Conservation (phyloP, 352 stramenopile genomes). For the Globisporangium perplexum region DNA sequence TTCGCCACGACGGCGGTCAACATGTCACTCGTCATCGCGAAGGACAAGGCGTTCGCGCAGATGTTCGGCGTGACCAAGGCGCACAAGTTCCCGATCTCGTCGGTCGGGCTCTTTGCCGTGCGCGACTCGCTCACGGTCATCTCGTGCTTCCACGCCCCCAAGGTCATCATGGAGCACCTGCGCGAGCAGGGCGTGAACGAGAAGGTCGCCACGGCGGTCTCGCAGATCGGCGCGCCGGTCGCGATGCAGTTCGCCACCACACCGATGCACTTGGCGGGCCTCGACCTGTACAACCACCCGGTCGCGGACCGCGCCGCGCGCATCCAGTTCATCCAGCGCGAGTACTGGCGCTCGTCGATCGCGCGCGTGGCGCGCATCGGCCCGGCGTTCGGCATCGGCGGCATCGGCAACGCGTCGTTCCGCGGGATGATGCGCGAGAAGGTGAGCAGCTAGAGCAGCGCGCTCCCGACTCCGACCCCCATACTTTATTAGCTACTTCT, state of each 20-base stretch:
- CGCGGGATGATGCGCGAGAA: slow-evolving; percentile 35
- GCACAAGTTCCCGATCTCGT: slow-evolving; percentile 64
- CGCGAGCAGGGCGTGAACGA: slow-evolving; percentile 42
- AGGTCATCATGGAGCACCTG: slow-evolving; percentile 60
- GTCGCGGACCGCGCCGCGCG: slow-evolving; percentile 26
- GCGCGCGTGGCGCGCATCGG: slow-evolving; percentile 85
- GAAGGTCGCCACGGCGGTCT: slow-evolving; percentile 37
- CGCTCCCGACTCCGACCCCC: neutral
- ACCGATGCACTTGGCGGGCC: slow-evolving; percentile 80
- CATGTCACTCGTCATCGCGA: slow-evolving; percentile 87
- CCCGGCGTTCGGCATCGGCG: slow-evolving; percentile 86
- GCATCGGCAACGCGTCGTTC: slow-evolving; percentile 82
- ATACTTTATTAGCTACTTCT: neutral
- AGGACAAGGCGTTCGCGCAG: slow-evolving; percentile 83
- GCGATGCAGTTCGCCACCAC: slow-evolving; percentile 88
- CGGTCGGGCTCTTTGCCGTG: slow-evolving; percentile 80
- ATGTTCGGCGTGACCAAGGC: slow-evolving; percentile 88
- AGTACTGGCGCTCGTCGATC: slow-evolving; percentile 80
- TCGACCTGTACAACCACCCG: slow-evolving; percentile 89
- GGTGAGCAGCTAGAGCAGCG: slow-evolving; percentile 20
- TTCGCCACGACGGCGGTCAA: slow-evolving; percentile 83
- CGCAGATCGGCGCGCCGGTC: slow-evolving; percentile 79
- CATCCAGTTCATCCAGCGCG: slow-evolving; percentile 60
- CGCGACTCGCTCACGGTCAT: slow-evolving; percentile 81
- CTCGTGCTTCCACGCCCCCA: slow-evolving; percentile 85